phyloP scores from a whole-genome alignment of 768 basidiomycete species.

The Xanthoconium stramineum region DNA sequence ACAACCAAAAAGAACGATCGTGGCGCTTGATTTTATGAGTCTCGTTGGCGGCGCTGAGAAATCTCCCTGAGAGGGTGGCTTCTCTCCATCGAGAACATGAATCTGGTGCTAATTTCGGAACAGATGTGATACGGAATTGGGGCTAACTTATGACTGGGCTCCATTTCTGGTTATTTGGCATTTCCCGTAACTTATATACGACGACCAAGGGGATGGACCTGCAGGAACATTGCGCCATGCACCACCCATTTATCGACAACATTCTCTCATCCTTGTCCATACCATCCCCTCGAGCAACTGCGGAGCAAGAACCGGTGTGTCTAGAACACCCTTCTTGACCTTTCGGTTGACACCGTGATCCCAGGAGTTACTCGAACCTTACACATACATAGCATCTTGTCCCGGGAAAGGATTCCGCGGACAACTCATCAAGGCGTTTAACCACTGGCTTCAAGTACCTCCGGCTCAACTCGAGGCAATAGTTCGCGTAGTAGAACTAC shows the following conservation, averaged over 20 bases:
- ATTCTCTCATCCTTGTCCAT: conserved; percentile 31
- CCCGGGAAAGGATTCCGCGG: conserved; percentile 92
- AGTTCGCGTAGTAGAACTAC: conserved; percentile 77
- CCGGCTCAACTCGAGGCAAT: conserved; percentile 68
- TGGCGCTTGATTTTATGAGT: conserved; percentile 10
- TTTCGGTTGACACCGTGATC: background rate
- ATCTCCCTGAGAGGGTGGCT: background rate
- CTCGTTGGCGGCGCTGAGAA: conserved; percentile 9
- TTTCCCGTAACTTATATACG: conserved; percentile 11
- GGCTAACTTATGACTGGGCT: background rate
- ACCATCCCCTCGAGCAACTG: conserved; percentile 20
- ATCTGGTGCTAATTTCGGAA: conserved; percentile 5
- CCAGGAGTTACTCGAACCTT: conserved; percentile 77
- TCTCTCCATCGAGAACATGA: conserved; percentile 1
- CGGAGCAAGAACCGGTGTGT: conserved; percentile 26
- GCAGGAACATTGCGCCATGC: conserved; percentile 10
- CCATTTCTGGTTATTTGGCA: conserved; percentile 11
- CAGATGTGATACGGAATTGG: background rate
- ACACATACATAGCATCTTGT: conserved; percentile 74
- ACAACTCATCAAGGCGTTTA: conserved; percentile 87
- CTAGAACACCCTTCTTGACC: background rate
- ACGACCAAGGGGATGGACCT: background rate
- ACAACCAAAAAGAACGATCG: background rate
- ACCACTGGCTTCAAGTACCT: conserved; percentile 87
- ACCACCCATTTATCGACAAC: conserved; percentile 39